Evolutionary conservation across 2,329 filamentous ascomycete species (phyloP), one percentile per base, ranked within the genome.

Genomic region (Microcyclospora pomicola): DNA sequence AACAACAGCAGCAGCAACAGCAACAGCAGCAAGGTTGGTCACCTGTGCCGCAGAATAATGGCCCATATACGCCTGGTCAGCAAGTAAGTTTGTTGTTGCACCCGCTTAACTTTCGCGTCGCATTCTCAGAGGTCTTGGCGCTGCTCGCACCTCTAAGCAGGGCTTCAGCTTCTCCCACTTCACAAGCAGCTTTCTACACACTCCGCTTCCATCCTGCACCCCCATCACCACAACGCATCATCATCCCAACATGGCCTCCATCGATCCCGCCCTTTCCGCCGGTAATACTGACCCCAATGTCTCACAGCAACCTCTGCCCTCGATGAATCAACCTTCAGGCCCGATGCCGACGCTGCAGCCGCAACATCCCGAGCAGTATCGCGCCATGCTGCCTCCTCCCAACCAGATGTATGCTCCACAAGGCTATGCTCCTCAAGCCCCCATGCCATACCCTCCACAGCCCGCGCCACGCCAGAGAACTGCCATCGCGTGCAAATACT

Each of bases 401-500:
- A 59, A 61, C 41, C 59, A 63, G 27, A 60, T 67, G 61, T 67
- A 65, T 49, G 47, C 56, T 40, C 43, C 57, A 40, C 61, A 61
- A 38, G 61, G 58, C 33, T 58, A 65, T 40, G 56, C 60, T 34
- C 61, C 62, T 45, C 57, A 50, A 41, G 60, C 60, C 36, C 59
- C 59, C 38, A 63, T 62, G 38, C 59, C 56, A 9, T 64, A 65
- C 33, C 55, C 52, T 33, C 54, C 5, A 31, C 65, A 68, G 50
- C 67, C 68, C 27, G 71, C 71, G n/a, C 72, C 72, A 12, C 65
- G 72, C 40, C 72, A 75, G 54, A 62, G 72, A 45, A 75, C 72
- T 36, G 72, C 72, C 38, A 75, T 75, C 53, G 72, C 72, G 34
- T 75, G 72, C 51, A 65, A 70, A 41, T 75, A 75, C 54, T 75